Conservation (phyloP, 805 yeast species). For the Ogataea pilisensis region DNA sequence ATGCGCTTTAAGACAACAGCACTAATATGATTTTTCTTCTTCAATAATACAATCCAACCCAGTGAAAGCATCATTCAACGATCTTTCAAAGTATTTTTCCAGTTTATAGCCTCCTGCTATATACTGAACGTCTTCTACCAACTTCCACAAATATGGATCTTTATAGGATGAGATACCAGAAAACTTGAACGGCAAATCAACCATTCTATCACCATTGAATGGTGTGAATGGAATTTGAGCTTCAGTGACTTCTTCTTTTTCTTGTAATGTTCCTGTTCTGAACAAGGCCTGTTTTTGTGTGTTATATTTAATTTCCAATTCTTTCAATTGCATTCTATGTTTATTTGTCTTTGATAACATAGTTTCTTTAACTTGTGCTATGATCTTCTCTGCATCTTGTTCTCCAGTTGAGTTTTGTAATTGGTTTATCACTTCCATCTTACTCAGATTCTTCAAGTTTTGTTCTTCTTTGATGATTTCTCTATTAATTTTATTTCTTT, state of each 20-base stretch:
- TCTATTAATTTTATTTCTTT: constrained; percentile 60
- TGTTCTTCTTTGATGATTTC: constrained; percentile 53
- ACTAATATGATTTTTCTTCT: constrained; percentile 39
- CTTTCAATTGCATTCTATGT: constrained; percentile 55
- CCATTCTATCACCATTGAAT: constrained; percentile 82
- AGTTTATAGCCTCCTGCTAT: constrained; percentile 84
- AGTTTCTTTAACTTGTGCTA: constrained; percentile 48
- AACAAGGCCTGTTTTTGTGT: constrained; percentile 26
- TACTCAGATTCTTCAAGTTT: constrained; percentile 38
- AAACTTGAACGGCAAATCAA: constrained; percentile 43
- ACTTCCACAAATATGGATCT: constrained; percentile 52
- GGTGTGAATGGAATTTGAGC: constrained; percentile 75
- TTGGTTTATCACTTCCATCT: constrained; percentile 51
- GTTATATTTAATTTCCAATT: constrained; percentile 26
- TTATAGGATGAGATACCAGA: constrained; percentile 36
- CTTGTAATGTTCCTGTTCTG: constrained; percentile 23
- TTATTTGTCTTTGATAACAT: constrained; percentile 61
- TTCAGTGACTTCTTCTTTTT: constrained; percentile 32
- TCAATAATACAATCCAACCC: constrained; percentile 83
- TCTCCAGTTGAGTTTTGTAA: constrained; percentile 35
- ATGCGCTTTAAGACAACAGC: too few relatives aligned
- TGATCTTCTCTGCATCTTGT: constrained; percentile 38
- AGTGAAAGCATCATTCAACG: constrained; percentile 82
- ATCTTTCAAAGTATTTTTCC: constrained; percentile 64
- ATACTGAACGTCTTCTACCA: constrained; percentile 53